Base-by-base conservation (phyloP, 208 protist genomes). In the Trypanosoma rangeli region DNA sequence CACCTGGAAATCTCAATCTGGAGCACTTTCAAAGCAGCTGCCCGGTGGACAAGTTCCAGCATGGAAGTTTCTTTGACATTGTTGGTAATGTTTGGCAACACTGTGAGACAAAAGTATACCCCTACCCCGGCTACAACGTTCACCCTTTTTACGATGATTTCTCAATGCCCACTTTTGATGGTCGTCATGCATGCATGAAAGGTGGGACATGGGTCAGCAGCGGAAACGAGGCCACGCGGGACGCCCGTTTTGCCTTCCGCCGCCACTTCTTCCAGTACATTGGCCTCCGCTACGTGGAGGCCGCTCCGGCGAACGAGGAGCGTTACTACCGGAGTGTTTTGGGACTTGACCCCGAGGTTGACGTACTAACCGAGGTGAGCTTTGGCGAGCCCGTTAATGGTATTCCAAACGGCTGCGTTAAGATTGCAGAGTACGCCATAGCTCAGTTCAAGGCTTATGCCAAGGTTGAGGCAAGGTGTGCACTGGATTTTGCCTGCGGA, bases 61-160 rank as follows among this genome's bases (percentile, higher is more conserved):
- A 94, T 57, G 93, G 88, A 15, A 77, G 82, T 22, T 78, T 96
- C 60, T 97, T 96, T 79, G 95, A 98, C 64, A 89, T 98, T 26
- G 70, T 98, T 18, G 97, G 97, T 55, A 99, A 98, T 76, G 94
- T 96, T 46, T 99, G 97, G 97, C 90, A 98, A 79, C 96, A 96
- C 79, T 90, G 85, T 74, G 92, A 96, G 63, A 96, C 92, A n/a
- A 46, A 78, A 20, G 89, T 97, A 39, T 88, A 96, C 73, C 93
- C 94, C 0, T 94, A 98, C 68, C 70, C 68, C 9, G 96, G 95
- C 13, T 99, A 98, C 85, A 72, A 81, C 29, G 86, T 97, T 24
- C 95, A 98, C 56, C 92, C 89, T 31, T 90, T 97, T 73, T 99
- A 99, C 80, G 93, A 98, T 60, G 97, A 98, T 76, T 99, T 98